Percentiles rank a stretch among this genome's conserved stretches.
Evolutionary conservation across 1,284 basidiomycete genomes (phyloP).

Genomic region (Malassezia sympodialis): DNA sequence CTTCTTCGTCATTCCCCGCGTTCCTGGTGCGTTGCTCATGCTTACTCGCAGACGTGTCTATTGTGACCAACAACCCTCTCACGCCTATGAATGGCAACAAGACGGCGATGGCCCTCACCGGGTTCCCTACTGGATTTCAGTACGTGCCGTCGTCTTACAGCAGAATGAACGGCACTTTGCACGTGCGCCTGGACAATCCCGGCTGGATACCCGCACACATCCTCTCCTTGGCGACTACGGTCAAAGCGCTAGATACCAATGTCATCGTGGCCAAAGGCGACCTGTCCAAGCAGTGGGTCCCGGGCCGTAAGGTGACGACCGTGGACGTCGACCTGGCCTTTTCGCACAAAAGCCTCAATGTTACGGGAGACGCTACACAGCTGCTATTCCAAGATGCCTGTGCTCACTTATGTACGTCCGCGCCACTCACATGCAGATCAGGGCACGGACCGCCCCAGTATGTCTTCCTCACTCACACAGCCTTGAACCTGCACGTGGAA

Average conservation of each 20-base stretch:
- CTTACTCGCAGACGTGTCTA: slow-evolving; percentile 1
- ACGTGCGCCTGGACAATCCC: slow-evolving; percentile 7
- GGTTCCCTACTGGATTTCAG: slow-evolving; percentile 6
- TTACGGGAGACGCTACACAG: slow-evolving; percentile 13
- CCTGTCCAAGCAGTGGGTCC: background rate
- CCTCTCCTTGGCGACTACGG: background rate
- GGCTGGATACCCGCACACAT: slow-evolving; percentile 15
- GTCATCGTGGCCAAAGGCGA: slow-evolving; percentile 5
- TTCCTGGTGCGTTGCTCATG: slow-evolving; percentile 7
- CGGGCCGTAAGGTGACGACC: background rate
- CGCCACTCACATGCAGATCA: background rate
- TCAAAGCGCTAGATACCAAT: background rate
- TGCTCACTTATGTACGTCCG: slow-evolving; percentile 16
- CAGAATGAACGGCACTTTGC: slow-evolving; percentile 17
- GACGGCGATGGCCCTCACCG: slow-evolving; percentile 6
- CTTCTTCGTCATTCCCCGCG: slow-evolving; percentile 16
- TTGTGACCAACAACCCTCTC: slow-evolving; percentile 2
- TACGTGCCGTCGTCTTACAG: background rate
- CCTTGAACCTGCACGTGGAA: slow-evolving; percentile 2
- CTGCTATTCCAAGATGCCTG: slow-evolving; percentile 14
- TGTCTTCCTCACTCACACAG: slow-evolving; percentile 3
- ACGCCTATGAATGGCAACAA: background rate
- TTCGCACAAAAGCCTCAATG: slow-evolving; percentile 11
- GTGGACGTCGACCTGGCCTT: slow-evolving; percentile 7
- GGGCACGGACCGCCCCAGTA: slow-evolving; percentile 3